phyloP scores from a whole-genome alignment of 2,329 filamentous ascomycete genomes.

The Aspergillus hortae region DNA sequence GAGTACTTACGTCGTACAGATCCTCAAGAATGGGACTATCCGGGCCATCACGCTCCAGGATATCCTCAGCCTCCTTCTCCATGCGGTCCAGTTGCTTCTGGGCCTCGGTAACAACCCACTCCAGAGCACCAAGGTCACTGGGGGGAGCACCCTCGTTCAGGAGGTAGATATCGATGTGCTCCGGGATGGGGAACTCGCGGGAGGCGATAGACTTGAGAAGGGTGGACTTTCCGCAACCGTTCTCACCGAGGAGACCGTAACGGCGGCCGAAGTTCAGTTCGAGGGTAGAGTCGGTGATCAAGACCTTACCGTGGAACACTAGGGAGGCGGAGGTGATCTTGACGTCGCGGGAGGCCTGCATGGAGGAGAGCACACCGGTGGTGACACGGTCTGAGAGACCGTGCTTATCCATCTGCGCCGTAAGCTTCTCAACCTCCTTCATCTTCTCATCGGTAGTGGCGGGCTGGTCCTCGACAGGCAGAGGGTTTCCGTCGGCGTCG shows the following conservation, averaged over 20 bases:
- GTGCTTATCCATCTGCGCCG: slow-evolving; percentile 91
- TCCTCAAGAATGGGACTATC: slow-evolving; percentile 89
- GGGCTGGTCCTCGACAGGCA: slow-evolving; percentile 55
- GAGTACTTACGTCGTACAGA: slow-evolving; percentile 76
- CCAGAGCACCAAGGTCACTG: slow-evolving; percentile 82
- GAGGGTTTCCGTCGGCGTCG: slow-evolving; percentile 56
- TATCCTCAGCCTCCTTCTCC: slow-evolving; percentile 82
- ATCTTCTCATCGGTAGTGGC: slow-evolving; percentile 70
- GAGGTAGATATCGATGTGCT: slow-evolving; percentile 97
- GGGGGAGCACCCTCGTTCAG: slow-evolving; percentile 95
- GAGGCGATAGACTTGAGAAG: slow-evolving; percentile 89
- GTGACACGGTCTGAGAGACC: slow-evolving; percentile 97
- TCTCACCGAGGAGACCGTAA: slow-evolving; percentile 95
- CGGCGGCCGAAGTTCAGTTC: slow-evolving; percentile 90
- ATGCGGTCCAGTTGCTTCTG: slow-evolving; percentile 88
- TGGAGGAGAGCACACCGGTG: slow-evolving; percentile 89
- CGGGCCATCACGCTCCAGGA: slow-evolving; percentile 87
- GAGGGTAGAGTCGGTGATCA: slow-evolving; percentile 89
- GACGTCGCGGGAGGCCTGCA: slow-evolving; percentile 82
- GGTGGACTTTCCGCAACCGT: slow-evolving; percentile 99
- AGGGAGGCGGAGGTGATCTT: slow-evolving; percentile 93
- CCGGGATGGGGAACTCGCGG: slow-evolving; percentile 92
- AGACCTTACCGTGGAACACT: slow-evolving; percentile 95
- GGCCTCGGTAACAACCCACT: slow-evolving; percentile 95
- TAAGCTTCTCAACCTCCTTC: slow-evolving; percentile 79